Conservation (phyloP, 257 asterid species). For the Nicotiana paniculata region DNA sequence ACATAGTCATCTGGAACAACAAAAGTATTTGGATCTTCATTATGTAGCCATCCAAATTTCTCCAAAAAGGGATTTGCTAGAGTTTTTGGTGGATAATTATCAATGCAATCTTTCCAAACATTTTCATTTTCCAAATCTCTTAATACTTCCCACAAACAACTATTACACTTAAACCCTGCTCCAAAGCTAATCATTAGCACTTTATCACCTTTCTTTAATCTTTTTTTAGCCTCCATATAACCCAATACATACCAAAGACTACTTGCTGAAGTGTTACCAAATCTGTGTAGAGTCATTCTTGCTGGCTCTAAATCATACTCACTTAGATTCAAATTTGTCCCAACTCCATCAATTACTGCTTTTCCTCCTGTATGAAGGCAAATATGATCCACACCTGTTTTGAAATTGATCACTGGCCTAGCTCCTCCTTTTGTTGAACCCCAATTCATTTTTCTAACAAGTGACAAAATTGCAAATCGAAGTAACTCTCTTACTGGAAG, state of each 20-base stretch:
- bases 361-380: slow-evolving; percentile 94
- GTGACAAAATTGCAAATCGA: slow-evolving; percentile 25
- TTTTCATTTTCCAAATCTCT: slow-evolving; percentile 53
- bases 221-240: slow-evolving; percentile 74
- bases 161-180: slow-evolving; percentile 94
- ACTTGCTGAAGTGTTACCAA: slow-evolving; percentile 92
- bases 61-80: slow-evolving; percentile 66
- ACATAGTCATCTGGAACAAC: slow-evolving; percentile 51
- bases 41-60: slow-evolving; percentile 71
- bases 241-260: slow-evolving; percentile 90
- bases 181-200: slow-evolving; percentile 88
- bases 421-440: slow-evolving; percentile 22
- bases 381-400: slow-evolving; percentile 74
- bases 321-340: slow-evolving; percentile 33
- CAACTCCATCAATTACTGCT: slow-evolving; percentile 82
- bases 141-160: slow-evolving; percentile 82
- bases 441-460: slow-evolving; percentile 15
- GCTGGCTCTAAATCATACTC: slow-evolving; percentile 90
- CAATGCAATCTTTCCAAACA: slow-evolving; percentile 61
- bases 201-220: slow-evolving; percentile 68
- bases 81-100: slow-evolving; percentile 48
- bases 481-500: slow-evolving; percentile 57
- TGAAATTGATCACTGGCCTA: slow-evolving; percentile 48
- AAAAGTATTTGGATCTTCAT: slow-evolving; percentile 59
- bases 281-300: slow-evolving; percentile 87